phyloP scores from a whole-genome alignment of 2,329 filamentous ascomycete species.

The Scorias spongiosa region DNA sequence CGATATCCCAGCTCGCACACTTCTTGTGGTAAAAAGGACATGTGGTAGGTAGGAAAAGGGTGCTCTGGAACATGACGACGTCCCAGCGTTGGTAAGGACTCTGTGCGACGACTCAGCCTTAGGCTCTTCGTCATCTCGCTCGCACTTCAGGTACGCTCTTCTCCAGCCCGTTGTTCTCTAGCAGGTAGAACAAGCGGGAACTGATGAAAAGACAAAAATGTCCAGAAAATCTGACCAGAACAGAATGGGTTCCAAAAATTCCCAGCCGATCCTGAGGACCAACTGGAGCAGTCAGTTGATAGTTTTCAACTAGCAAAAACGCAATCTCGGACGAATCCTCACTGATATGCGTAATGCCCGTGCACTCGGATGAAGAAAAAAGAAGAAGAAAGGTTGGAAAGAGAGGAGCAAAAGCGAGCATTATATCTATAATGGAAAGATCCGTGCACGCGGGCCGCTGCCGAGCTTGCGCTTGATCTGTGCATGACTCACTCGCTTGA shows the following conservation, averaged over 20 bases:
- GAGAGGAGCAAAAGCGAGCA: constrained; percentile 1
- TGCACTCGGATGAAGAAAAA: constrained; percentile 48
- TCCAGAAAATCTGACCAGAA: no score
- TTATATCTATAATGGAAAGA: constrained; percentile 1
- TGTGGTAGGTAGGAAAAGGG: no score
- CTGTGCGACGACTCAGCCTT: no score
- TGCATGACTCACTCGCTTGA: neutral
- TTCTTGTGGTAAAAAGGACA: no score
- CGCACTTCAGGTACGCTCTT: no score
- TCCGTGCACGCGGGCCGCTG: neutral
- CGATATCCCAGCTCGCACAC: no score
- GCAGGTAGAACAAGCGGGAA: neutral
- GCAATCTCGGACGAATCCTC: constrained; percentile 76
- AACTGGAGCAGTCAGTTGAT: constrained; percentile 19
- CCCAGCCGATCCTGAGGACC: neutral
- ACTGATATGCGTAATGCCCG: constrained; percentile 70
- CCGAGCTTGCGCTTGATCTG: neutral
- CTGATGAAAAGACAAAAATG: neutral
- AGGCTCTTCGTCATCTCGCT: no score
- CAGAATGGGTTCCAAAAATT: neutral
- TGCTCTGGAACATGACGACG: no score
- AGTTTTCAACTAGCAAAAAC: constrained; percentile 89
- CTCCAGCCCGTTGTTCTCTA: neutral
- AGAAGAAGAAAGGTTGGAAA: constrained; percentile 15
- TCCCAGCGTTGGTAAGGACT: no score